Percentiles rank a stretch among this genome's conserved stretches.
These are phyloP conservation scores for Helicostylum pulchrum DNA, from an alignment of 192 early-diverging fungal species.

Conservation along the genomic window DNA sequence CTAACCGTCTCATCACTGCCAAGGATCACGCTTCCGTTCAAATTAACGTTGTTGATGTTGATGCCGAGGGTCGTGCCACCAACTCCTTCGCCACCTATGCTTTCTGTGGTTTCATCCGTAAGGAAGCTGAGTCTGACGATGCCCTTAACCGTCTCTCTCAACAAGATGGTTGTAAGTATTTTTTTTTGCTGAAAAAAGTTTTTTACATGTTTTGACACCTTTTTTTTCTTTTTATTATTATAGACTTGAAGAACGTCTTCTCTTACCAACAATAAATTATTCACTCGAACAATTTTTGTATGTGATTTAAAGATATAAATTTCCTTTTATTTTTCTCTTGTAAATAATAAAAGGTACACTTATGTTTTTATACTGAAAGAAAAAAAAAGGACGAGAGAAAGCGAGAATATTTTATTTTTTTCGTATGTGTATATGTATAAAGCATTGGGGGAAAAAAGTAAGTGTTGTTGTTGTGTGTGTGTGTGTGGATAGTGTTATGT, in stretches of 20 bases:
- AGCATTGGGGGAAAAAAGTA: background rate
- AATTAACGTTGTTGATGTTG: slow-evolving; percentile 94
- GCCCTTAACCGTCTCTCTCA: slow-evolving; percentile 92
- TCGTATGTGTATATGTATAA: background rate
- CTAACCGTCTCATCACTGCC: slow-evolving; percentile 95
- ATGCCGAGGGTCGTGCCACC: slow-evolving; percentile 74
- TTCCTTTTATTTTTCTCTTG: slow-evolving; percentile 1
- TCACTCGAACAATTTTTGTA: slow-evolving; percentile 1
- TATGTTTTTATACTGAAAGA: background rate
- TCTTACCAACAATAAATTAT: slow-evolving; percentile 52
- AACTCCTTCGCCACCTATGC: slow-evolving; percentile 83
- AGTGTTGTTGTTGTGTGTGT: background rate
- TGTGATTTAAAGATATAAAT: too few species aligned
- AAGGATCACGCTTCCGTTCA: slow-evolving; percentile 99
- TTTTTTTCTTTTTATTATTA: slow-evolving; percentile 23
- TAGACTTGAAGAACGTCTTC: slow-evolving; percentile 58
- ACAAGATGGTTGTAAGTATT: slow-evolving; percentile 59
- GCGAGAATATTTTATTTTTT: too few species aligned
- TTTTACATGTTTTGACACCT: background rate
- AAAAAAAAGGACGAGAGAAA: background rate
- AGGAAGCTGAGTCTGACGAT: slow-evolving; percentile 91
- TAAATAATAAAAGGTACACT: background rate
- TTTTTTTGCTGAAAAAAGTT: background rate
- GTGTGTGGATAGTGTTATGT: background rate
- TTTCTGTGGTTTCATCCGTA: slow-evolving; percentile 89